Percentiles rank a stretch among this genome's conserved stretches.
Evolutionary conservation across 176 grass and related monocot genomes (phyloP).

Genomic region (Microstegium vimineum): DNA sequence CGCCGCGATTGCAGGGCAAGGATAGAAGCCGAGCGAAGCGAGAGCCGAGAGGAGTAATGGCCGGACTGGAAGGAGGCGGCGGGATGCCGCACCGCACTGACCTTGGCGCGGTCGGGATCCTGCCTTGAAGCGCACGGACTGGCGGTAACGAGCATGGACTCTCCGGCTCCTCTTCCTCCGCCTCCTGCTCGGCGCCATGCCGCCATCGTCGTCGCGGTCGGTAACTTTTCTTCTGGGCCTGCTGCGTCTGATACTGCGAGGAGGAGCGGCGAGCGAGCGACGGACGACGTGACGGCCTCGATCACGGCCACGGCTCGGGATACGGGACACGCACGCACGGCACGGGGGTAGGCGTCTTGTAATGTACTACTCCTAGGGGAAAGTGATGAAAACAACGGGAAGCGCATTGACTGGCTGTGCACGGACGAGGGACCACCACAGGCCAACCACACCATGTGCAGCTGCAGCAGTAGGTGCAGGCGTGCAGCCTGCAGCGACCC

Average conservation of each 20-base stretch:
- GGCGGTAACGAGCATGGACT: background rate
- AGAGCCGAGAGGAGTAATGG: background rate
- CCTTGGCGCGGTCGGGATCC: background rate
- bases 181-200: background rate
- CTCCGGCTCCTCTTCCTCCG: background rate
- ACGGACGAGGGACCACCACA: background rate
- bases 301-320: no score
- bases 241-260: background rate
- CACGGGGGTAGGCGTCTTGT: background rate
- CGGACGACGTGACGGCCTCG: background rate
- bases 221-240: background rate
- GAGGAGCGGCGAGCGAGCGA: background rate
- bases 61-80: background rate
- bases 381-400: background rate
- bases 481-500: background rate
- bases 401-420: background rate
- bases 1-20: background rate
- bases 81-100: slow-evolving; percentile 11
- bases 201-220: background rate
- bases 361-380: no score
- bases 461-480: background rate
- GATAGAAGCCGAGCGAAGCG: background rate
- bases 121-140: background rate
- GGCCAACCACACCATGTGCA: background rate
- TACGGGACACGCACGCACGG: background rate